phyloP scores from a whole-genome alignment of 1,284 basidiomycete genomes.

The Leccinum fallax region DNA sequence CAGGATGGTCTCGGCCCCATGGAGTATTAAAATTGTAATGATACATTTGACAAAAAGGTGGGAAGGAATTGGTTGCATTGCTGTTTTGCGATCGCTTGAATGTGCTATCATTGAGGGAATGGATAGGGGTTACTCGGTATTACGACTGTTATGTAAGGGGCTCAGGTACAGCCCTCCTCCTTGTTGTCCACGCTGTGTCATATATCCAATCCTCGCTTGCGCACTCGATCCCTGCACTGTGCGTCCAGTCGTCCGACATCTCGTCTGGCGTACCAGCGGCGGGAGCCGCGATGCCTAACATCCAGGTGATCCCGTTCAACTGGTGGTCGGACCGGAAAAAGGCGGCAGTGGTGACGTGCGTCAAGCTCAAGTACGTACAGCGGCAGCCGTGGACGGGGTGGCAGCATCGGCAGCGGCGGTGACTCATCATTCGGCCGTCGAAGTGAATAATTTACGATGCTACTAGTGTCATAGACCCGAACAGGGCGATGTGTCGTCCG shows the following conservation, averaged over 20 bases:
- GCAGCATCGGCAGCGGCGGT: conserved; percentile 39
- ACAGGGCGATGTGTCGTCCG: too few species aligned
- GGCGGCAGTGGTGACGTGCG: conserved; percentile 80
- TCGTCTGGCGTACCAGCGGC: conserved; percentile 79
- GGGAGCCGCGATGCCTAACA: conserved; percentile 90
- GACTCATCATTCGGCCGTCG: conserved; percentile 70
- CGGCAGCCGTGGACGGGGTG: conserved; percentile 45
- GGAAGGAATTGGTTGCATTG: too few species aligned
- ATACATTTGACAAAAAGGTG: too few species aligned
- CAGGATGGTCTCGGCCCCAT: too few species aligned
- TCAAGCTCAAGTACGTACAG: conserved; percentile 86
- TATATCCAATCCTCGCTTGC: conserved; percentile 70
- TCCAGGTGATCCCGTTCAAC: conserved; percentile 83
- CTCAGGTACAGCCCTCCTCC: conserved; percentile 23
- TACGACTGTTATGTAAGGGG: too few species aligned
- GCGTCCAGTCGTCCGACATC: conserved; percentile 80
- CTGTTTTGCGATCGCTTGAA: too few species aligned
- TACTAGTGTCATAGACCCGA: conserved; percentile 15
- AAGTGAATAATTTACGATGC: conserved; percentile 88
- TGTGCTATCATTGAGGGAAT: too few species aligned
- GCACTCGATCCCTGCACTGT: conserved; percentile 77
- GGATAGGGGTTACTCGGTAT: too few species aligned
- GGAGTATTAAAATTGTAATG: too few species aligned
- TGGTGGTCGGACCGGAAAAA: conserved; percentile 83
- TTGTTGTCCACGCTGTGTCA: conserved; percentile 46